Conservation (phyloP, 1,284 basidiomycete genomes). For the Cryptococcus floricola region DNA sequence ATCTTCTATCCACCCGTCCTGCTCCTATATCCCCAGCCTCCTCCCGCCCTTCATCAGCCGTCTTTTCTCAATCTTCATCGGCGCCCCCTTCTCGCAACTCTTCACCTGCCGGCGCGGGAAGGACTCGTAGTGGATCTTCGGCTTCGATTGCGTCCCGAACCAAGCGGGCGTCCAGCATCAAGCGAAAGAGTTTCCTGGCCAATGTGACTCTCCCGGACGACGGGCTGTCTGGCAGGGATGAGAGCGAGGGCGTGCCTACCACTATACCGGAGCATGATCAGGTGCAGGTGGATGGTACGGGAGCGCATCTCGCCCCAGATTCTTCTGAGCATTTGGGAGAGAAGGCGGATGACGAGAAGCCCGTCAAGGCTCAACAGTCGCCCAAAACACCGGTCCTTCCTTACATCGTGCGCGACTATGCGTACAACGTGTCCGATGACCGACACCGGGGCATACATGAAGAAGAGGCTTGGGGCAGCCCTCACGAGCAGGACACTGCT, state of each 20-base stretch:
- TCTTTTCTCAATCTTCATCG: conserved; percentile 13
- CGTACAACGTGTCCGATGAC: conserved; percentile 30
- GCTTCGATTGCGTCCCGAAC: not conserved
- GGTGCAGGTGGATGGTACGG: not conserved
- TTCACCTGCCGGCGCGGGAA: conserved; percentile 2
- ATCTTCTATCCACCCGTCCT: conserved; percentile 27
- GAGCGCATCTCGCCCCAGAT: not conserved
- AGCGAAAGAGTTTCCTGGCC: not conserved
- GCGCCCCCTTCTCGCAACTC: conserved; percentile 1
- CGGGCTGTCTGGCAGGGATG: not conserved
- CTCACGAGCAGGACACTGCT: not conserved
- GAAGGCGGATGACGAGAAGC: not conserved
- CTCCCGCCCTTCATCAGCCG: conserved; percentile 30
- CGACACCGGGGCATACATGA: conserved; percentile 28
- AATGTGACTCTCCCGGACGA: not conserved
- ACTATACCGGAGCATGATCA: not conserved
- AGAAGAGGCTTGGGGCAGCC: not conserved
- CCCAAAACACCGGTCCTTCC: not conserved
- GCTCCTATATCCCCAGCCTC: conserved; percentile 38
- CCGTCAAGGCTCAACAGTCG: not conserved
- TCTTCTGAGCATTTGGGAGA: not conserved
- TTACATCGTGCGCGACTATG: conserved; percentile 40
- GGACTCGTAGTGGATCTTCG: not conserved
- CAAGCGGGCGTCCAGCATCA: not conserved
- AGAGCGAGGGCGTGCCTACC: not conserved